Conservation (phyloP, 805 yeast genomes). For the Tetrapisispora namnaoensis region DNA sequence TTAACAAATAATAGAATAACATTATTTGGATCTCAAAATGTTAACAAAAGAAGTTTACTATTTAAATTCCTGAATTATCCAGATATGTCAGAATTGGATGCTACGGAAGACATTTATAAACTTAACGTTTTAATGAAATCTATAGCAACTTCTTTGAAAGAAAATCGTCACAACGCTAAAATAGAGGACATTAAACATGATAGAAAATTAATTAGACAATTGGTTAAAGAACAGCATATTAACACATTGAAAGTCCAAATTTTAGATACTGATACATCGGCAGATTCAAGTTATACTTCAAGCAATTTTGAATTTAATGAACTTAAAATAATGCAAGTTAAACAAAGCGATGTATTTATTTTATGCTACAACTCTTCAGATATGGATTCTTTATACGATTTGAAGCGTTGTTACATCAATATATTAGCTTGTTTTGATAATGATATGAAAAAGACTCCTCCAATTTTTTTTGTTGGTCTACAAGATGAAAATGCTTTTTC, state of each 20-base stretch:
- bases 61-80: slow-evolving; percentile 14
- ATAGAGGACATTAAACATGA: background rate
- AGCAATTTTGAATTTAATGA: slow-evolving; percentile 17
- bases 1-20: slow-evolving; percentile 13
- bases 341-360: slow-evolving; percentile 25
- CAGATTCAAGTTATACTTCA: slow-evolving; percentile 3
- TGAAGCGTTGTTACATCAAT: slow-evolving; percentile 12
- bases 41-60: slow-evolving; percentile 22
- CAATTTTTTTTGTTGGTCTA: slow-evolving; percentile 16
- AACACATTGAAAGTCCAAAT: slow-evolving; percentile 13
- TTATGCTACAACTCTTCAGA: slow-evolving; percentile 20
- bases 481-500: slow-evolving; percentile 12
- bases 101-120: background rate
- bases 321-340: slow-evolving; percentile 15
- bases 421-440: slow-evolving; percentile 13
- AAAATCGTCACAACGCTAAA: background rate
- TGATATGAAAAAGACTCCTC: slow-evolving; percentile 11
- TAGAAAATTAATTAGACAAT: background rate
- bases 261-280: slow-evolving; percentile 11
- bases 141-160: background rate
- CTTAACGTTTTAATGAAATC: background rate
- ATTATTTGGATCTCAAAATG: slow-evolving; percentile 17
- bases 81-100: background rate
- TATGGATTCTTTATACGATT: slow-evolving; percentile 13
- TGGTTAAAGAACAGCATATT: background rate